Conservation (phyloP, 192 early-diverging fungal genomes). For the Coemansia umbellata region DNA sequence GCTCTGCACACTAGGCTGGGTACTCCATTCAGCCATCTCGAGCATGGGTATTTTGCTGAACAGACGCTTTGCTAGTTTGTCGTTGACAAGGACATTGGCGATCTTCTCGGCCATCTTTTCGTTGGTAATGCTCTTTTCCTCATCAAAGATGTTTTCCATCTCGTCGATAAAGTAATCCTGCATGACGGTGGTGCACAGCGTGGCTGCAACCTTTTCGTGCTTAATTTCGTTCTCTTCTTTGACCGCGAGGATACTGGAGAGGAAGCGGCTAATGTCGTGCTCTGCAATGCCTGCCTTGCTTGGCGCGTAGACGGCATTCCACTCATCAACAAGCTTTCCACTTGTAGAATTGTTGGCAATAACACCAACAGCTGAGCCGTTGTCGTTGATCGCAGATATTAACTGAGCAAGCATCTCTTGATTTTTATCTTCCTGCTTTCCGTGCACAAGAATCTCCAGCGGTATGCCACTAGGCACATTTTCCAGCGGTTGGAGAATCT, state of each 20-base stretch:
- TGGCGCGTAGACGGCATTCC: slow-evolving; percentile 61
- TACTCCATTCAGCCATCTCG: slow-evolving; percentile 83
- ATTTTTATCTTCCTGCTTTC: slow-evolving; percentile 75
- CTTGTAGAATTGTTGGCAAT: slow-evolving; percentile 70
- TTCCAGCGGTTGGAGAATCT: slow-evolving; percentile 58
- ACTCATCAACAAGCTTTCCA: slow-evolving; percentile 78
- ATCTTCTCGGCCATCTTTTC: slow-evolving; percentile 70
- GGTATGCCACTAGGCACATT: slow-evolving; percentile 52
- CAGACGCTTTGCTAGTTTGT: slow-evolving; percentile 62
- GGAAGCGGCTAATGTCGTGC: slow-evolving; percentile 67
- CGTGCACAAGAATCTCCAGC: slow-evolving; percentile 70
- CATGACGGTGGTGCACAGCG: slow-evolving; percentile 71
- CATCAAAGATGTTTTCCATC: slow-evolving; percentile 83
- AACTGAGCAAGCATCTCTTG: slow-evolving; percentile 58
- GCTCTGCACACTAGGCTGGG: slow-evolving; percentile 92
- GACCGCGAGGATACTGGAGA: slow-evolving; percentile 69
- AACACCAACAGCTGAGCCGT: slow-evolving; percentile 58
- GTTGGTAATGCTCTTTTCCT: slow-evolving; percentile 83
- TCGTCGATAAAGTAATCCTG: slow-evolving; percentile 81
- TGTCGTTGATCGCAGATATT: slow-evolving; percentile 46
- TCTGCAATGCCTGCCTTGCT: slow-evolving; percentile 55
- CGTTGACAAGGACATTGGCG: slow-evolving; percentile 65
- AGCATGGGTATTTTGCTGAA: slow-evolving; percentile 67
- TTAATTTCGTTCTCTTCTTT: slow-evolving; percentile 91
- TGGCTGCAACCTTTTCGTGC: slow-evolving; percentile 68